Percentiles rank a stretch among this genome's conserved stretches.
Conservation (phyloP, 768 basidiomycete species). For the Sarcodon sp. region DNA sequence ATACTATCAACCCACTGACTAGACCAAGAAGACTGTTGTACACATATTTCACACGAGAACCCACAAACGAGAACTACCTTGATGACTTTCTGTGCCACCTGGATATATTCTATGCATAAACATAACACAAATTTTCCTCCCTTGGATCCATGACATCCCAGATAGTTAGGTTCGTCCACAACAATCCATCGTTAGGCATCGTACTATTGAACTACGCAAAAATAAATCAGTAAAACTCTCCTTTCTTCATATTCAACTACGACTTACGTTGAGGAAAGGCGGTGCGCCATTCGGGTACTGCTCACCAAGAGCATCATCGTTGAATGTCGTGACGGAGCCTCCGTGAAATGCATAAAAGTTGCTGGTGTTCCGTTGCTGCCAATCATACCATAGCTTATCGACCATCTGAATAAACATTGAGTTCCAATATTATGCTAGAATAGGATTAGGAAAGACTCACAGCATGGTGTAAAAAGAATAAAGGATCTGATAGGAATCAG, state of each 20-base stretch:
- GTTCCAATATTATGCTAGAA: neutral
- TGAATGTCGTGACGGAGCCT: constrained; percentile 11
- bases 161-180: constrained; percentile 10
- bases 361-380: constrained; percentile 14
- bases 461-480: constrained; percentile 23
- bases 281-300: constrained; percentile 13
- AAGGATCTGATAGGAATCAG: constrained; percentile 15
- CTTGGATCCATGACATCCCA: constrained; percentile 18
- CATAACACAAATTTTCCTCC: constrained; percentile 20
- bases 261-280: constrained; percentile 12
- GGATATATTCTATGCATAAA: constrained; percentile 14
- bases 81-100: too few relatives aligned
- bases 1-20: too few relatives aligned
- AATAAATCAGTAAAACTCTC: neutral
- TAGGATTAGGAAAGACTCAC: constrained; percentile 8
- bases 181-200: constrained; percentile 14
- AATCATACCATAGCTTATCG: constrained; percentile 24
- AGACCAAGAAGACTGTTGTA: too few relatives aligned
- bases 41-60: too few relatives aligned
- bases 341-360: constrained; percentile 18
- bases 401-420: constrained; percentile 15
- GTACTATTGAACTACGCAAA: constrained; percentile 12
- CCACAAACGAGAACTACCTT: too few relatives aligned
- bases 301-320: too few relatives aligned
- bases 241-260: neutral